A percentile compares a stretch with the other conserved stretches of the same genome.
Conservation (phyloP, 176 grass and related monocot species). For the Puya raimondii region DNA sequence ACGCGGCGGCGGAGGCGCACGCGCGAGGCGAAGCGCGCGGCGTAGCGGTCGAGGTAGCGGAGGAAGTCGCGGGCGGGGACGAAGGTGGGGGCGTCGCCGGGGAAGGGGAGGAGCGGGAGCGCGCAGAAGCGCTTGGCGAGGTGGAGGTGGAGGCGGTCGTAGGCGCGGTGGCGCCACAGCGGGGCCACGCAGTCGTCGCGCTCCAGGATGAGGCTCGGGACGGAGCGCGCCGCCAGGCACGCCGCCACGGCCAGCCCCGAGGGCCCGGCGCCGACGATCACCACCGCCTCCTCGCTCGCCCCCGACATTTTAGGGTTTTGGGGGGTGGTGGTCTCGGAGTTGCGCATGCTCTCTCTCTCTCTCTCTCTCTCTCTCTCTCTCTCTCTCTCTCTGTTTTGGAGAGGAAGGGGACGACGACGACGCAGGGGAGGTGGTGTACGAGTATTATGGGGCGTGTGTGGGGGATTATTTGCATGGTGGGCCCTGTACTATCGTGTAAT, state of each 20-base stretch:
- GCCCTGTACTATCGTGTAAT: no score
- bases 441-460: no score
- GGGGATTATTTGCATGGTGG: no score
- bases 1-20: slow-evolving; percentile 34
- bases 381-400: no score
- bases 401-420: no score
- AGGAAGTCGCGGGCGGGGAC: slow-evolving; percentile 41
- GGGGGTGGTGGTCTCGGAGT: no score
- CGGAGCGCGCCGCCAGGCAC: slow-evolving; percentile 35
- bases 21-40: slow-evolving; percentile 31
- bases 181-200: slow-evolving; percentile 60
- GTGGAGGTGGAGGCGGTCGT: slow-evolving; percentile 72
- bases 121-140: slow-evolving; percentile 49
- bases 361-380: no score
- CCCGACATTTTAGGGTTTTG: no score
- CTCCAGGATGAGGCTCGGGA: slow-evolving; percentile 57
- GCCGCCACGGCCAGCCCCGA: slow-evolving; percentile 59
- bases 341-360: no score
- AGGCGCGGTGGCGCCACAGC: slow-evolving; percentile 61
- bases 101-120: slow-evolving; percentile 55
- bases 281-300: slow-evolving; percentile 19
- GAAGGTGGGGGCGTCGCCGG: slow-evolving; percentile 25
- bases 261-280: slow-evolving; percentile 76
- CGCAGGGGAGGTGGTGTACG: no score
- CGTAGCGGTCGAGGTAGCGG: slow-evolving; percentile 65